Percentiles rank a stretch among this genome's conserved stretches.
Conservation (phyloP, 1,139 yeast genomes). For the Pneumocystis canis region DNA sequence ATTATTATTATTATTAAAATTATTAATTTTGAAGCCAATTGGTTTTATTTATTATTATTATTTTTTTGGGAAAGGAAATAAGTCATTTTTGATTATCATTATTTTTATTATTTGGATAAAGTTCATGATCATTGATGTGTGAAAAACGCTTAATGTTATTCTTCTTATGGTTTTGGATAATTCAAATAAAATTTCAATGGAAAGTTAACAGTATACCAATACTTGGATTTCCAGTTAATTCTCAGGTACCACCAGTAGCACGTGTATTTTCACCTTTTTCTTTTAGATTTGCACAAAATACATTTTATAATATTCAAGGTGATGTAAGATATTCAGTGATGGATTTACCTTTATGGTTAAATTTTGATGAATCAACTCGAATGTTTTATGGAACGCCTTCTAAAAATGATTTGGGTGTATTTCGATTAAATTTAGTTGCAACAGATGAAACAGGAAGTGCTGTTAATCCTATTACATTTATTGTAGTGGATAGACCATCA, state of each 20-base stretch:
- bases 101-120: too few species aligned
- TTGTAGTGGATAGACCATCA: constrained; percentile 16
- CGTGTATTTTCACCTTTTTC: constrained; percentile 46
- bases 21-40: too few species aligned
- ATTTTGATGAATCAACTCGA: constrained; percentile 47
- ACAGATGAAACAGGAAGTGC: constrained; percentile 27
- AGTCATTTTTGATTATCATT: too few species aligned
- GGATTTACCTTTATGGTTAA: constrained; percentile 61
- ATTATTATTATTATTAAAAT: too few species aligned
- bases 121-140: too few species aligned
- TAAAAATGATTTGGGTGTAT: constrained; percentile 30
- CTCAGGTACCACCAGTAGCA: constrained; percentile 81
- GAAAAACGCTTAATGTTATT: too few species aligned
- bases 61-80: too few species aligned
- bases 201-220: background rate
- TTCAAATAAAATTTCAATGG: background rate
- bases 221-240: constrained; percentile 63
- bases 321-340: constrained; percentile 41
- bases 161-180: background rate
- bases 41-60: too few species aligned
- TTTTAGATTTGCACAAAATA: constrained; percentile 59
- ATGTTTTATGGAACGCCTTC: constrained; percentile 61
- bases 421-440: constrained; percentile 44
- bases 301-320: constrained; percentile 34
- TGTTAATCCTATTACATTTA: constrained; percentile 12